These are phyloP conservation scores for Thyridium curvatum DNA, from an alignment of 2,329 filamentous ascomycete genomes.

Conservation along the genomic window DNA sequence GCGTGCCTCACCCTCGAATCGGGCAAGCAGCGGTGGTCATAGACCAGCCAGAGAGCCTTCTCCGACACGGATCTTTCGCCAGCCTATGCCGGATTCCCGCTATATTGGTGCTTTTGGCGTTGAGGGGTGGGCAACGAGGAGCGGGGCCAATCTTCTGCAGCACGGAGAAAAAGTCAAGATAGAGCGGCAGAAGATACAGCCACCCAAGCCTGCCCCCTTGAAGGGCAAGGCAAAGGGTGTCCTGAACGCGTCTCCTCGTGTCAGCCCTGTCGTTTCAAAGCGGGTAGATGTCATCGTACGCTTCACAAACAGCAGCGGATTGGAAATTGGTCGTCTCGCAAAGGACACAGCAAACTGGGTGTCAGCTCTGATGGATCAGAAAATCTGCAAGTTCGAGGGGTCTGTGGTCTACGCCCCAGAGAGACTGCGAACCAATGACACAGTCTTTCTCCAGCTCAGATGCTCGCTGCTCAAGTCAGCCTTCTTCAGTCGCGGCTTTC, in stretches of 20 bases:
- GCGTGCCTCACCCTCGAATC: neutral
- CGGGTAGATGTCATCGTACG: constrained; percentile 83
- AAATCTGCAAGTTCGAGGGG: constrained; percentile 80
- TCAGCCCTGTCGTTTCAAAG: constrained; percentile 48
- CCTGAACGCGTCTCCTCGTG: constrained; percentile 13
- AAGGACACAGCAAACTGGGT: constrained; percentile 90
- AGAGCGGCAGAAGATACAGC: constrained; percentile 73
- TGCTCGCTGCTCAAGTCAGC: constrained; percentile 70
- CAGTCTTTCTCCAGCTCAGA: constrained; percentile 80
- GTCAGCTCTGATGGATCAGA: constrained; percentile 84
- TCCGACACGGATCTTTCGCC: constrained; percentile 5
- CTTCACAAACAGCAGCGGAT: constrained; percentile 73
- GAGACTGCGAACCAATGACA: constrained; percentile 80
- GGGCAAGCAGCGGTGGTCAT: constrained; percentile 1
- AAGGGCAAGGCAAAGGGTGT: constrained; percentile 36
- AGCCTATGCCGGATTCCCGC: constrained; percentile 36
- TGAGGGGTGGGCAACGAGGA: constrained; percentile 85
- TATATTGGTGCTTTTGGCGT: constrained; percentile 92
- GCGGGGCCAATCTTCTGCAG: constrained; percentile 66
- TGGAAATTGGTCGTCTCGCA: constrained; percentile 79
- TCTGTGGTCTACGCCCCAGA: constrained; percentile 87
- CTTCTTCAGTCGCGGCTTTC: constrained; percentile 60
- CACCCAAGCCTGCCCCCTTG: constrained; percentile 37
- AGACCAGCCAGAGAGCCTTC: constrained; percentile 3
- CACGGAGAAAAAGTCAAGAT: constrained; percentile 82